Conservation (phyloP, 2,329 filamentous ascomycete genomes). For the Cordyceps javanica region DNA sequence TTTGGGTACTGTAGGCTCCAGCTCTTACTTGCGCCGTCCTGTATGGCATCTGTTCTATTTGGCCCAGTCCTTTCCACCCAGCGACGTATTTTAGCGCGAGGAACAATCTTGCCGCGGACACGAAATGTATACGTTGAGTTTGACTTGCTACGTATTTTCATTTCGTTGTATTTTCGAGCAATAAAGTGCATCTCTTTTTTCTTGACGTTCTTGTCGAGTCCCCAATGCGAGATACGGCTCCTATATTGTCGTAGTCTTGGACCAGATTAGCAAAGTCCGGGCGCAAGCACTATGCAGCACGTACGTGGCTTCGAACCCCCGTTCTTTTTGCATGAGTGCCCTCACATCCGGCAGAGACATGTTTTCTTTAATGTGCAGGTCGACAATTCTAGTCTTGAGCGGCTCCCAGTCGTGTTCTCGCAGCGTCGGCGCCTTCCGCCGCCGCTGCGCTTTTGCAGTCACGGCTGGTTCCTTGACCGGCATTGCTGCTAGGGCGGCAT, state of each 20-base stretch:
- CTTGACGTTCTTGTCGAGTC: slow-evolving; percentile 1
- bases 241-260: background rate
- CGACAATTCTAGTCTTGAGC: background rate
- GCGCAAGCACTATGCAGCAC: background rate
- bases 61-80: background rate
- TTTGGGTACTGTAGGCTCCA: background rate
- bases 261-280: background rate
- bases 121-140: background rate
- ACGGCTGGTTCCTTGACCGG: background rate
- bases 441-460: background rate
- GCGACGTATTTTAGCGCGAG: background rate
- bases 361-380: background rate
- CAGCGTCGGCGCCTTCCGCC: background rate
- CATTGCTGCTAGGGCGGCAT: background rate
- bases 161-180: background rate
- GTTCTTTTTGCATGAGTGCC: background rate
- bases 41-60: background rate
- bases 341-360: background rate
- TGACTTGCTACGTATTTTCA: background rate
- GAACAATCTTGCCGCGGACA: background rate
- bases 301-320: background rate
- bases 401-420: slow-evolving; percentile 3
- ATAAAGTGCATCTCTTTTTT: slow-evolving; percentile 1
- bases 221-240: slow-evolving; percentile 3
- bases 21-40: background rate